These are phyloP conservation scores for Daldinia sp. DNA, from an alignment of 2,329 filamentous ascomycete genomes.

Conservation along the genomic window DNA sequence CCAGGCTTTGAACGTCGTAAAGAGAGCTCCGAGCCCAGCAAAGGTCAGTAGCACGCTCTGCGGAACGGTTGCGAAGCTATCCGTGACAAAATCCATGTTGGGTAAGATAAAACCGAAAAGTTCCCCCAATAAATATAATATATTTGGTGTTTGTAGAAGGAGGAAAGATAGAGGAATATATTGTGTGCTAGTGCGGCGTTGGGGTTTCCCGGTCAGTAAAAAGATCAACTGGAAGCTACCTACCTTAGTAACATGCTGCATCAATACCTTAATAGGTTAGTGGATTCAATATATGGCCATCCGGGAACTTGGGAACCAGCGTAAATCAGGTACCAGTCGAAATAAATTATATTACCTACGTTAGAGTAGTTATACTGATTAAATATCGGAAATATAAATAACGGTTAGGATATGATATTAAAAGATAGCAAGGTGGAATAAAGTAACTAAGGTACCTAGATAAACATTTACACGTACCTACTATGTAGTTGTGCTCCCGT, in stretches of 20 bases:
- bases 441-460: background rate
- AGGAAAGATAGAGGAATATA: background rate
- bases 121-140: background rate
- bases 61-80: constrained; percentile 53
- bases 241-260: background rate
- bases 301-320: background rate
- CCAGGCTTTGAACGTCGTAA: constrained; percentile 63
- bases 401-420: too few relatives aligned
- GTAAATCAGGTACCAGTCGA: background rate
- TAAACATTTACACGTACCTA: background rate
- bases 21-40: constrained; percentile 66
- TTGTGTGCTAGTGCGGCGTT: background rate
- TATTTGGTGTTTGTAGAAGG: too few relatives aligned
- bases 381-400: too few relatives aligned
- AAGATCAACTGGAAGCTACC: background rate
- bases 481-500: too few relatives aligned
- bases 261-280: background rate
- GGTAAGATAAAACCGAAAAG: background rate
- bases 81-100: constrained; percentile 47
- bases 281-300: too few relatives aligned
- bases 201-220: background rate
- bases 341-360: background rate
- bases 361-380: too few relatives aligned
- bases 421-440: too few relatives aligned
- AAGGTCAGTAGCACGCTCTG: constrained; percentile 56